A percentile compares a stretch with the other conserved stretches of the same genome.
phyloP scores from a whole-genome alignment of 148 eudicot genomes.

The Nepenthes gracilis region DNA sequence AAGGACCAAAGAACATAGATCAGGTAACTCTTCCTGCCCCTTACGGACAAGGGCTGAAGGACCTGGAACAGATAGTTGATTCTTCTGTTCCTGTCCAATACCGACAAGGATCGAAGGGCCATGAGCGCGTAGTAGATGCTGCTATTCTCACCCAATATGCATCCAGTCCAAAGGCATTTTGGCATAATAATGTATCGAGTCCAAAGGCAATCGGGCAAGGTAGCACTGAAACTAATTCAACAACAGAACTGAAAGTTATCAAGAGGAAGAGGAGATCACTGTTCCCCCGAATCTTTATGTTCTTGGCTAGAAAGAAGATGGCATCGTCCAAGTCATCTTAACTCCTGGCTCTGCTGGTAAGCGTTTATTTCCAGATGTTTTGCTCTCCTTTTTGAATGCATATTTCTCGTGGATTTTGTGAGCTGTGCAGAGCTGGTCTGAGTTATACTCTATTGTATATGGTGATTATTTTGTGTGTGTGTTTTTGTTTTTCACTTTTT shows the following conservation, averaged over 20 bases:
- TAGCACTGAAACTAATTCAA: neutral
- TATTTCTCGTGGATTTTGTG: neutral
- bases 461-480: no score
- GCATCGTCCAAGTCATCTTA: slow-evolving; percentile 20
- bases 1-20: slow-evolving; percentile 12
- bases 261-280: slow-evolving; percentile 26
- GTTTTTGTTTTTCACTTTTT: no score
- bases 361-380: neutral
- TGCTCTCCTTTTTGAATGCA: neutral
- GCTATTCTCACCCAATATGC: slow-evolving; percentile 4
- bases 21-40: neutral
- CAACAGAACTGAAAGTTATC: slow-evolving; percentile 7
- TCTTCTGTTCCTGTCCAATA: slow-evolving; percentile 19
- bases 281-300: slow-evolving; percentile 31
- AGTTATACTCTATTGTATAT: no score
- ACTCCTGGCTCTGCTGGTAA: slow-evolving; percentile 5
- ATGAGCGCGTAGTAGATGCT: slow-evolving; percentile 20
- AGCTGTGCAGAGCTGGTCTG: no score
- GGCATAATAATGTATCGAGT: slow-evolving; percentile 5
- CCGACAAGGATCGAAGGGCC: slow-evolving; percentile 23
- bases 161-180: slow-evolving; percentile 9
- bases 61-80: slow-evolving; percentile 20
- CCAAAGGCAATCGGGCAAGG: slow-evolving; percentile 8
- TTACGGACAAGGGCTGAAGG: slow-evolving; percentile 17
- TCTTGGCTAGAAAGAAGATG: slow-evolving; percentile 25